Conservation (phyloP, 805 yeast species). For the Pichia paraexigua region DNA sequence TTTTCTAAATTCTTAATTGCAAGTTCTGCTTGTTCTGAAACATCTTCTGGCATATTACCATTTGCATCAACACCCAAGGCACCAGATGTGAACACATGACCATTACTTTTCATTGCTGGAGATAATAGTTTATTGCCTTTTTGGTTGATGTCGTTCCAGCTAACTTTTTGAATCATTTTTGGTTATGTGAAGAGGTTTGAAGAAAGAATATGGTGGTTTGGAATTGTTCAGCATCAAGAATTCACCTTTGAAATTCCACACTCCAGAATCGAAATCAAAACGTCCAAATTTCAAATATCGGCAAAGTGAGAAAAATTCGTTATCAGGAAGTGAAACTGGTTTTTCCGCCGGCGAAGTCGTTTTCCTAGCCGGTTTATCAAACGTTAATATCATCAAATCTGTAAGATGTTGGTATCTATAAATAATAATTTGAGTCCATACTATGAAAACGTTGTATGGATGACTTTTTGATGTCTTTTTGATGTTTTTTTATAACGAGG, state of each 20-base stretch:
- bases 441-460: too few relatives aligned
- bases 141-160: slow-evolving; percentile 30
- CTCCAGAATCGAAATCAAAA: neutral
- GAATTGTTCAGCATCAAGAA: too few relatives aligned
- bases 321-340: neutral
- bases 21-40: slow-evolving; percentile 37
- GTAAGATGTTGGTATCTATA: too few relatives aligned
- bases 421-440: too few relatives aligned
- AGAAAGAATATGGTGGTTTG: neutral
- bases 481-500: neutral
- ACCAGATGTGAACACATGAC: slow-evolving; percentile 44
- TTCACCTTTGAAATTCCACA: too few relatives aligned
- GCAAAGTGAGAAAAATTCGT: neutral
- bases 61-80: slow-evolving; percentile 32
- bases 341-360: neutral
- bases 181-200: neutral
- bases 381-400: too few relatives aligned
- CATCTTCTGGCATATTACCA: slow-evolving; percentile 33
- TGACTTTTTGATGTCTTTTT: too few relatives aligned
- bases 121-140: slow-evolving; percentile 28
- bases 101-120: slow-evolving; percentile 35
- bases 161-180: slow-evolving; percentile 20
- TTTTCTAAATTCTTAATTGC: slow-evolving; percentile 38
- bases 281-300: neutral
- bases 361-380: neutral